Evolutionary conservation across 441 rosid genomes (phyloP).

Genomic region (Populus hybrid): DNA sequence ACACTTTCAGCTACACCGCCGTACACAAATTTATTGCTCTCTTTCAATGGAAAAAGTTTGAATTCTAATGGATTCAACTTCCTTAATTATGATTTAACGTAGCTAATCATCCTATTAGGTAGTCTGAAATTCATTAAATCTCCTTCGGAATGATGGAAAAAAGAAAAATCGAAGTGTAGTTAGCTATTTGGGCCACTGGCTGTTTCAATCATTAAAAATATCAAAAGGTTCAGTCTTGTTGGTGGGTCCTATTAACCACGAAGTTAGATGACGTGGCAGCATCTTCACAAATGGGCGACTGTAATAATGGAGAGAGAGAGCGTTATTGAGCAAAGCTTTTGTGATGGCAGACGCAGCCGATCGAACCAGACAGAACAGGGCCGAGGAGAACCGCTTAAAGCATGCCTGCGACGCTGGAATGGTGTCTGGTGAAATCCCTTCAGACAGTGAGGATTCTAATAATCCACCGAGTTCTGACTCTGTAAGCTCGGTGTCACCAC

Average conservation of each 20-base stretch:
- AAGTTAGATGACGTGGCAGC: neutral
- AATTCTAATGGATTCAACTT: too few species aligned
- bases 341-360: neutral
- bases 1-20: too few species aligned
- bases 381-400: constrained; percentile 13
- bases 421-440: constrained; percentile 10
- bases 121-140: too few species aligned
- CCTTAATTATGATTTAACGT: too few species aligned
- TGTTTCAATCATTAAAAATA: too few species aligned
- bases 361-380: neutral
- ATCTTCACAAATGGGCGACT: neutral
- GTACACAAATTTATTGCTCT: too few species aligned
- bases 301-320: neutral
- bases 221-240: neutral
- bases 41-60: too few species aligned
- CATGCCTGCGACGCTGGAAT: constrained; percentile 25
- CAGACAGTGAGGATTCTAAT: constrained; percentile 24
- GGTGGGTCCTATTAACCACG: neutral
- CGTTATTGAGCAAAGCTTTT: neutral
- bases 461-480: constrained; percentile 13
- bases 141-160: too few species aligned
- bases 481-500: constrained; percentile 15
- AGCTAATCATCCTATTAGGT: too few species aligned
- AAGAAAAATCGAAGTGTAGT: too few species aligned
- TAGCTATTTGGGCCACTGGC: too few species aligned